These are phyloP conservation scores for Fusarium verrucosum DNA, from an alignment of 2,329 filamentous ascomycete genomes.

Conservation along the genomic window DNA sequence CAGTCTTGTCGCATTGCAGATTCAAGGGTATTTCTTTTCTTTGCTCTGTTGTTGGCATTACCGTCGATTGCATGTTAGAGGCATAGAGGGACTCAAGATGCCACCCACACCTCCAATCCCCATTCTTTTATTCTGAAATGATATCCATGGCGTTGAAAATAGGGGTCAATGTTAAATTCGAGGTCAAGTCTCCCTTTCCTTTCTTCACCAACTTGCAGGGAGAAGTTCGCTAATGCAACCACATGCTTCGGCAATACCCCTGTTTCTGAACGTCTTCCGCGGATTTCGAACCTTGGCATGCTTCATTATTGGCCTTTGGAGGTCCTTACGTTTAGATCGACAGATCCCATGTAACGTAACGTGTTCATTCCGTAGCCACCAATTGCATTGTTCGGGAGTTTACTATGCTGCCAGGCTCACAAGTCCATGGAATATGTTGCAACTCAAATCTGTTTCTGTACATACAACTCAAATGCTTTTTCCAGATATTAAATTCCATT, in stretches of 20 bases:
- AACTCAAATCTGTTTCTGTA: rapidly evolving
- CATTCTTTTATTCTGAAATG: background rate
- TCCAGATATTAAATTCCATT: rapidly evolving
- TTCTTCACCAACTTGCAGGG: background rate
- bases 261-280: background rate
- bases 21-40: background rate
- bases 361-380: background rate
- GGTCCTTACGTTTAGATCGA: background rate
- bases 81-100: background rate
- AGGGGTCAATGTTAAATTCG: background rate
- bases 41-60: background rate
- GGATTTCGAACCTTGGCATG: background rate
- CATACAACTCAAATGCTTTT: background rate
- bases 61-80: background rate
- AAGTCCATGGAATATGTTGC: no score
- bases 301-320: background rate
- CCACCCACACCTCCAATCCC: background rate
- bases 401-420: background rate
- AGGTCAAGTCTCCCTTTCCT: background rate
- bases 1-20: background rate
- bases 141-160: no score
- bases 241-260: background rate
- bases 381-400: background rate
- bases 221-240: constrained; percentile 25
- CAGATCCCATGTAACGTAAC: background rate